phyloP scores from a whole-genome alignment of 129 eudicot species.

The Silybum marianum region DNA sequence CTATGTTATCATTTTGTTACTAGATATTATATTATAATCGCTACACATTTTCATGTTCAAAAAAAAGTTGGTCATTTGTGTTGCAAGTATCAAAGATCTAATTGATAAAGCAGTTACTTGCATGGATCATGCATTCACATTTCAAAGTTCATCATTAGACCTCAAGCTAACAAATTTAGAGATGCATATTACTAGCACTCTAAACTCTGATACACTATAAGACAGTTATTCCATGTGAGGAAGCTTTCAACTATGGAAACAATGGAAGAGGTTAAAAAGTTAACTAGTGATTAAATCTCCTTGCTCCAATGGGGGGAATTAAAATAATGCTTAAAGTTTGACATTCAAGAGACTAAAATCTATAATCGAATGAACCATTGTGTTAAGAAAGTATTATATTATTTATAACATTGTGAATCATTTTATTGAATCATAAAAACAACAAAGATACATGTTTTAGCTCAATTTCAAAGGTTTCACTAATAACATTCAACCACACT shows the following conservation, averaged over 20 bases:
- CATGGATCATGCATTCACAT: background rate
- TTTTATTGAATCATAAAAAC: background rate
- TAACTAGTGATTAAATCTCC: background rate
- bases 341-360: background rate
- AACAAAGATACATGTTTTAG: background rate
- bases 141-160: conserved; percentile 3
- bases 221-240: conserved; percentile 2
- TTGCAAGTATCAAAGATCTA: background rate
- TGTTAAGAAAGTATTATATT: background rate
- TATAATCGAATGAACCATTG: conserved; percentile 1
- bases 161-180: background rate
- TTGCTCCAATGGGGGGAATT: background rate
- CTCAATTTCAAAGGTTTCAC: conserved; percentile 13
- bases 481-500: background rate
- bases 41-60: background rate
- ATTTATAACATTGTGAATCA: background rate
- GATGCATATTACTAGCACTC: background rate
- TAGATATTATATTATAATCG: background rate
- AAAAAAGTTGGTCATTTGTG: background rate
- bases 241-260: conserved; percentile 3
- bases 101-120: background rate
- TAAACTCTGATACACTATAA: background rate
- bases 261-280: background rate
- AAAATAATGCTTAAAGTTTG: background rate
- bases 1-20: background rate